Percentiles rank a stretch among this genome's conserved stretches.
Evolutionary conservation across 805 yeast species (phyloP).

Genomic region (Komagataella populi): DNA sequence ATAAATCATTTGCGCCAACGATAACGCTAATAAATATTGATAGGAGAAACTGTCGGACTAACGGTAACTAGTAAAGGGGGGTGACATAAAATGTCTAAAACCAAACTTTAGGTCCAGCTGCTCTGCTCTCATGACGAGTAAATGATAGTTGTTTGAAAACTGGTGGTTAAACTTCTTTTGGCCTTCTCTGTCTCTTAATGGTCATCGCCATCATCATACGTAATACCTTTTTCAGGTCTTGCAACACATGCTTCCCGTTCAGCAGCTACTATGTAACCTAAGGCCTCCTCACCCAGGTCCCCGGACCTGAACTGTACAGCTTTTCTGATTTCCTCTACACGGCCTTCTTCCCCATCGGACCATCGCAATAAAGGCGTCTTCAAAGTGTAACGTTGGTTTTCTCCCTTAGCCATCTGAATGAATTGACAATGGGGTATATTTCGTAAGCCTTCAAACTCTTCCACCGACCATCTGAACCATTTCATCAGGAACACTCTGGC

Average conservation of each 20-base stretch:
- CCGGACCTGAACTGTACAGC: not conserved
- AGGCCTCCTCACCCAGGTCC: not conserved
- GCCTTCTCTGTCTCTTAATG: not conserved
- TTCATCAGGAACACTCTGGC: conserved; percentile 86
- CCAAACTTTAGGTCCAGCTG: not conserved
- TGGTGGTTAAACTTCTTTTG: not conserved
- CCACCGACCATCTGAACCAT: conserved; percentile 91
- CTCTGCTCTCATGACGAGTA: no score
- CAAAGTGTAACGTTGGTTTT: conserved; percentile 37
- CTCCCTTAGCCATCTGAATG: conserved; percentile 58
- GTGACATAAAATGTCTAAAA: not conserved
- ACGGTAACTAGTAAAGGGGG: conserved; percentile 1
- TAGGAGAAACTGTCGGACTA: not conserved
- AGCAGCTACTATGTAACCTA: not conserved
- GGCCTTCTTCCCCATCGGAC: conserved; percentile 13
- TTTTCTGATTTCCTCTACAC: not conserved
- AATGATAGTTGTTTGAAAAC: not conserved
- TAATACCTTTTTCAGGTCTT: not conserved
- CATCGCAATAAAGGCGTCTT: conserved; percentile 57
- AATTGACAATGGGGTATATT: conserved; percentile 81
- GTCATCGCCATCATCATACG: not conserved
- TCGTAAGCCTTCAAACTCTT: conserved; percentile 69
- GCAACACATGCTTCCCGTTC: not conserved
- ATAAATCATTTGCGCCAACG: not conserved
- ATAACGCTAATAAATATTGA: not conserved